These are phyloP conservation scores for Sanghuangporus sanghuang DNA, from an alignment of 1,284 basidiomycete species.

Conservation along the genomic window DNA sequence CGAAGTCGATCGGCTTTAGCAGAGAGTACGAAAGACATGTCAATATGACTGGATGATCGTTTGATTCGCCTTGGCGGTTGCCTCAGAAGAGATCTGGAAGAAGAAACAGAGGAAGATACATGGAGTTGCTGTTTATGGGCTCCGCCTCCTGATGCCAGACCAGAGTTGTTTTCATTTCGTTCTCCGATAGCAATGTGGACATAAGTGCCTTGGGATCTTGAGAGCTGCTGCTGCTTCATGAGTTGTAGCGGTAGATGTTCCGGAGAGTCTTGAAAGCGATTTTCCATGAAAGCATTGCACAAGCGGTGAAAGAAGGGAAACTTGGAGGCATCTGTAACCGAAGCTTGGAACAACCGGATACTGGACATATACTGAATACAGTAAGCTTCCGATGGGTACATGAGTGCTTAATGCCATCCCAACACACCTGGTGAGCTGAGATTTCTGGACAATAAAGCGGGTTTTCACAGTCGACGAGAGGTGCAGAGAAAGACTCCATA, in stretches of 20 bases:
- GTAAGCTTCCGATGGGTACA: no score
- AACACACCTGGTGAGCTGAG: slow-evolving; percentile 7
- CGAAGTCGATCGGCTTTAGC: slow-evolving; percentile 13
- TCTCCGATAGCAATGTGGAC: neutral
- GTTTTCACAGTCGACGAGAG: slow-evolving; percentile 14
- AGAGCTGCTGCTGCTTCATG: neutral
- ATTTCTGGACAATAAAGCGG: slow-evolving; percentile 16
- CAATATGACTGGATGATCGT: slow-evolving; percentile 11
- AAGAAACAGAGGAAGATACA: neutral
- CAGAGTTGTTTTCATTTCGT: neutral
- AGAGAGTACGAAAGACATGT: slow-evolving; percentile 16
- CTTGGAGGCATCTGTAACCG: slow-evolving; percentile 6
- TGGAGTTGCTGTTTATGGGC: slow-evolving; percentile 2
- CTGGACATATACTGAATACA: slow-evolving; percentile 9
- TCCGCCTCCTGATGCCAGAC: neutral
- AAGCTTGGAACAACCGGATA: slow-evolving; percentile 12
- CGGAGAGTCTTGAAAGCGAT: slow-evolving; percentile 1
- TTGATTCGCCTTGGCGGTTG: slow-evolving; percentile 8
- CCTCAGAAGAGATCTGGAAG: neutral
- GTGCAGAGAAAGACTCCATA: neutral
- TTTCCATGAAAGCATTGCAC: slow-evolving; percentile 5
- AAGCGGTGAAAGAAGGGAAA: slow-evolving; percentile 15
- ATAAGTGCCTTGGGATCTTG: neutral
- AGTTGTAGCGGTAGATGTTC: neutral
- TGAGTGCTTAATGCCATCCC: no score